These are phyloP conservation scores for Talaromyces islandicus DNA, from an alignment of 2,329 filamentous ascomycete genomes.

Conservation along the genomic window DNA sequence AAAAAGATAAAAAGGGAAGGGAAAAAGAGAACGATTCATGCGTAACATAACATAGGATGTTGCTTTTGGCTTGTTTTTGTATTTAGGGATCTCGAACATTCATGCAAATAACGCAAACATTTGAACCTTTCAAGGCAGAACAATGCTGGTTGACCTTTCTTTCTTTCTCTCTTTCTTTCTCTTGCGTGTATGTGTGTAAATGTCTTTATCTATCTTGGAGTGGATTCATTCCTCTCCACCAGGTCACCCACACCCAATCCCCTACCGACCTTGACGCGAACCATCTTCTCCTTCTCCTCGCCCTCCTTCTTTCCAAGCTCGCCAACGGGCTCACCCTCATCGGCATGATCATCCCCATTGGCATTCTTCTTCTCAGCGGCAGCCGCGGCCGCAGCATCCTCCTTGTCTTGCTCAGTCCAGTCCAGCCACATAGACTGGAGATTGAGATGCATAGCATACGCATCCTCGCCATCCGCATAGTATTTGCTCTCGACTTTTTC, in stretches of 20 bases:
- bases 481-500: constrained; percentile 56
- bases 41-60: not conserved
- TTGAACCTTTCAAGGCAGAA: not conserved
- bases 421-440: constrained; percentile 49
- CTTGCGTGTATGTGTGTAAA: no score
- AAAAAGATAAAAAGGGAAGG: not conserved
- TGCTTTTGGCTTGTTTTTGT: not conserved
- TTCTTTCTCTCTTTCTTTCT: not conserved
- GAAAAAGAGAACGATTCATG: not conserved
- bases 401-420: constrained; percentile 42
- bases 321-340: constrained; percentile 68
- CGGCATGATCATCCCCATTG: constrained; percentile 26
- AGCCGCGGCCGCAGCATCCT: constrained; percentile 19
- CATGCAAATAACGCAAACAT: not conserved
- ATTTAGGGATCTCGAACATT: not conserved
- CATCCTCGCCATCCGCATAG: constrained; percentile 96
- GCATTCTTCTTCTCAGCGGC: constrained; percentile 27
- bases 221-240: constrained; percentile 43
- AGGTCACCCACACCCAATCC: constrained; percentile 66
- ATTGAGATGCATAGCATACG: constrained; percentile 88
- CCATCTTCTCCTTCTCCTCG: constrained; percentile 55
- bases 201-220: not conserved
- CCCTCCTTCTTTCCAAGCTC: constrained; percentile 48
- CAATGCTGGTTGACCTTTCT: not conserved
- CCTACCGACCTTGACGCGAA: constrained; percentile 80